Base-by-base conservation (phyloP, 805 yeast species). In the Candida manassasensis region DNA sequence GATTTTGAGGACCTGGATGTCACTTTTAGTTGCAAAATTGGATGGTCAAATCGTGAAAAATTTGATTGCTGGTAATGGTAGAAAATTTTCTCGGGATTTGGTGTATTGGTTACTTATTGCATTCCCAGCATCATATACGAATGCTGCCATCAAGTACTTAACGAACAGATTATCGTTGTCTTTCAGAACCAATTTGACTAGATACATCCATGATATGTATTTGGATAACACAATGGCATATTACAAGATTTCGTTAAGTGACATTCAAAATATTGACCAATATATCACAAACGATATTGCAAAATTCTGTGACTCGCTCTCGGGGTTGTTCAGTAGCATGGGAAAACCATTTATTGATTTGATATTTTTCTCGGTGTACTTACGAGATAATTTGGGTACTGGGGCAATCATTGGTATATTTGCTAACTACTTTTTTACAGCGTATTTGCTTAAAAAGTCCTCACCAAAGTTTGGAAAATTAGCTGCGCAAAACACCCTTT, bases 31-130 rank as follows among this genome's bases (percentile, higher is more conserved):
- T 21, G 94, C 97, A 3, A 81, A 82, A 53, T 67, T 89, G 34
- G 97, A 89, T 57, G 97, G 96, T 49, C 90, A 84, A 55, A 83
- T 89, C 34, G 96, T 88, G 29, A 81, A 84, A 55, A 90, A 88
- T 57, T 75, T 89, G 52, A 86, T 89, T 46, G 81, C 87, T 12
- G 87, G 88, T 12, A 78, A 81, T 44, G 86, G 88, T 13, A 73
- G 67, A 45, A 80, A 81, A 35, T 89, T 89, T 48, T 56, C 79
- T 27, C 67, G 84, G 40, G 96, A 89, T 55, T 67, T 89, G 56
- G 72, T 77, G 7, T 83, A 84, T 57, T 89, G 97, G 97, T 76
- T 89, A 39, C 60, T 84, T 40, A 79, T 89, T 52, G 96, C 96
- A 1, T 77, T 89, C 42, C 97, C 97, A 2, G 95, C 96, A 0